Percentiles rank a stretch among this genome's conserved stretches.
Evolutionary conservation across 768 basidiomycete genomes (phyloP).

Genomic region (Rhizopogon vinicolor): DNA sequence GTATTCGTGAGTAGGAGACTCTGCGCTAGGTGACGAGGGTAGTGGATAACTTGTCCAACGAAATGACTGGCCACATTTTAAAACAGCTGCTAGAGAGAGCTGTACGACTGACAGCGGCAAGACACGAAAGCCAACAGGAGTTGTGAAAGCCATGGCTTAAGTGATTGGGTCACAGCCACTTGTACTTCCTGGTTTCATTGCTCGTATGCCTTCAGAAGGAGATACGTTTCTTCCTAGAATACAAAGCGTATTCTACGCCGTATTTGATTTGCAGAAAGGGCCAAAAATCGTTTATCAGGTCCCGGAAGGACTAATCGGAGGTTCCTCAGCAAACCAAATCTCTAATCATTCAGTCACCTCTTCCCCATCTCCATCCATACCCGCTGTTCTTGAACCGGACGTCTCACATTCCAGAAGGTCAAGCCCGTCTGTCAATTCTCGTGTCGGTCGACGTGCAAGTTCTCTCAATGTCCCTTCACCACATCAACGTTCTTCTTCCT

Average conservation of each 20-base stretch:
- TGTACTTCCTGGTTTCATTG: background rate
- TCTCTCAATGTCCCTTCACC: constrained; percentile 41
- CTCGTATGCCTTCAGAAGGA: constrained; percentile 38
- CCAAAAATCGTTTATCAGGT: constrained; percentile 92
- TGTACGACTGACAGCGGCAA: constrained; percentile 62
- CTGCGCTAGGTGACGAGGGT: constrained; percentile 9
- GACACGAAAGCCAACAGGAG: constrained; percentile 44
- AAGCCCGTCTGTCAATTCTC: constrained; percentile 46
- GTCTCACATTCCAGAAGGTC: constrained; percentile 44
- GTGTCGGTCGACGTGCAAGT: constrained; percentile 38
- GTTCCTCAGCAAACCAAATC: constrained; percentile 29
- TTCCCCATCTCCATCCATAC: constrained; percentile 30
- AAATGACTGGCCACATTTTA: constrained; percentile 84
- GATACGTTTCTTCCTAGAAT: constrained; percentile 77
- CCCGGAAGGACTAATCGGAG: constrained; percentile 82
- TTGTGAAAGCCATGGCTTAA: constrained; percentile 1
- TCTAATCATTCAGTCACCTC: constrained; percentile 24
- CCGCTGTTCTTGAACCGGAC: constrained; percentile 26
- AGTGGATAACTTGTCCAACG: constrained; percentile 65
- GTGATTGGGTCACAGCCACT: background rate
- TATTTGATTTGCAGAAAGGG: constrained; percentile 82
- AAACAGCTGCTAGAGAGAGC: constrained; percentile 70
- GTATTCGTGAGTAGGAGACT: constrained; percentile 55
- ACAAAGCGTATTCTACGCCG: constrained; percentile 89
- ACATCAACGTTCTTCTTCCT: constrained; percentile 44